Evolutionary conservation across 2,329 filamentous ascomycete species (phyloP).

Genomic region (Epichloe festucae): DNA sequence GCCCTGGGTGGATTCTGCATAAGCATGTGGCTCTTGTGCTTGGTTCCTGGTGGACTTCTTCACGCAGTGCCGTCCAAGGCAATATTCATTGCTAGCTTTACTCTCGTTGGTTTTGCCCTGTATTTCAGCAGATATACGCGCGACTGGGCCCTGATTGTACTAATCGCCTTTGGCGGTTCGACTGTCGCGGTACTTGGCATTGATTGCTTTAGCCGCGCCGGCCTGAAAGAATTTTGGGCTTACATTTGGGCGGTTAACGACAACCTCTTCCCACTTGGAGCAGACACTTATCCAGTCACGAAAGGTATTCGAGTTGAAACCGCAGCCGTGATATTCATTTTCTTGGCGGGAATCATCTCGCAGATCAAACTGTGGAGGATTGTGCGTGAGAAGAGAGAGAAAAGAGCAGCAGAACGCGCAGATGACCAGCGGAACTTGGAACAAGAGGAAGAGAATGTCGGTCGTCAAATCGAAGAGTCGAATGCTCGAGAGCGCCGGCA

Average conservation of each 20-base stretch:
- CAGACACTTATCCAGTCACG: slow-evolving; percentile 71
- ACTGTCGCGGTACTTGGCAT: slow-evolving; percentile 72
- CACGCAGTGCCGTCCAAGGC: slow-evolving; percentile 47
- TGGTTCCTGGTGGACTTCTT: slow-evolving; percentile 66
- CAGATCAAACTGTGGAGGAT: slow-evolving; percentile 81
- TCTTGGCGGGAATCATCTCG: slow-evolving; percentile 63
- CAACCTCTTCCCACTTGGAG: slow-evolving; percentile 64
- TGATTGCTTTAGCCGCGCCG: slow-evolving; percentile 81
- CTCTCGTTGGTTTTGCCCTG: slow-evolving; percentile 52
- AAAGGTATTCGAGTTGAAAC: slow-evolving; percentile 78
- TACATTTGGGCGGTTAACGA: slow-evolving; percentile 80
- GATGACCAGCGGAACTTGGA: slow-evolving; percentile 41
- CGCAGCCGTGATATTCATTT: slow-evolving; percentile 63
- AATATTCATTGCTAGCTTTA: slow-evolving; percentile 65
- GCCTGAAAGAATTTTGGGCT: slow-evolving; percentile 90
- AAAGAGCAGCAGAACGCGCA: slow-evolving; percentile 36
- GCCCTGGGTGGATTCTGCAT: slow-evolving; percentile 76
- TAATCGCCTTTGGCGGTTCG: slow-evolving; percentile 69
- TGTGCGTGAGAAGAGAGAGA: slow-evolving; percentile 48
- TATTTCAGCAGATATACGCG: slow-evolving; percentile 71
- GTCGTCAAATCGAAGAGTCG: slow-evolving; percentile 50
- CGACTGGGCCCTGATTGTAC: slow-evolving; percentile 61
- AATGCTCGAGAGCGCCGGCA: slow-evolving; percentile 47
- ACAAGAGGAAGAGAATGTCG: slow-evolving; percentile 56
- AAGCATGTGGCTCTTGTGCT: slow-evolving; percentile 78